phyloP scores from a whole-genome alignment of 352 stramenopile genomes.

The Phytophthora pinifolia region DNA sequence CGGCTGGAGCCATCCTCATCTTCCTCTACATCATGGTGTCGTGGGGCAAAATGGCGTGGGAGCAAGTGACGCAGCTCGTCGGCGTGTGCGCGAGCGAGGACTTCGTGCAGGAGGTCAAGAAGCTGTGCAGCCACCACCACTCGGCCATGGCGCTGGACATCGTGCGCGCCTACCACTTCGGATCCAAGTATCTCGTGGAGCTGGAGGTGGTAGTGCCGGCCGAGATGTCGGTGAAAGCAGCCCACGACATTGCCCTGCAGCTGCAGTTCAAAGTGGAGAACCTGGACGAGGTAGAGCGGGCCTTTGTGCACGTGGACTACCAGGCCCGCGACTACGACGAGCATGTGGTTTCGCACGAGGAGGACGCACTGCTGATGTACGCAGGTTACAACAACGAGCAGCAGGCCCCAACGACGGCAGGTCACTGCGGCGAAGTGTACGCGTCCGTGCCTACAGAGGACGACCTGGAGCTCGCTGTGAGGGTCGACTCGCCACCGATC shows the following conservation, averaged over 20 bases:
- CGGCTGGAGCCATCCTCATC: conserved; percentile 91
- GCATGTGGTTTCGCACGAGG: conserved; percentile 55
- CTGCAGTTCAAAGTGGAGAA: conserved; percentile 95
- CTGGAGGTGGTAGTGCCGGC: conserved; percentile 92
- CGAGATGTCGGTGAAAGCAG: conserved; percentile 89
- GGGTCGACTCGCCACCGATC: conserved; percentile 10
- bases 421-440: conserved; percentile 20
- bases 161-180: conserved; percentile 92
- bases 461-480: conserved; percentile 2
- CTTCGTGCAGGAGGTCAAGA: conserved; percentile 89
- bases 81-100: conserved; percentile 69
- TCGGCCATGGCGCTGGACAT: conserved; percentile 86
- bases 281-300: conserved; percentile 90
- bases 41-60: conserved; percentile 91
- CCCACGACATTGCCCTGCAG: conserved; percentile 94
- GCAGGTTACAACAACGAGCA: conserved; percentile 25
- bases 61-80: conserved; percentile 89
- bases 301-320: conserved; percentile 96
- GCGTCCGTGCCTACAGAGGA: conserved; percentile 23
- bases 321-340: conserved; percentile 77
- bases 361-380: conserved; percentile 54
- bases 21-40: conserved; percentile 93
- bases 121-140: conserved; percentile 79
- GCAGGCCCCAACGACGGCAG: conserved; percentile 6
- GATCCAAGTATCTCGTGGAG: conserved; percentile 94